Percentiles rank a stretch among this genome's conserved stretches.
Conservation (phyloP, 768 basidiomycete species). For the Suillus brevipes region DNA sequence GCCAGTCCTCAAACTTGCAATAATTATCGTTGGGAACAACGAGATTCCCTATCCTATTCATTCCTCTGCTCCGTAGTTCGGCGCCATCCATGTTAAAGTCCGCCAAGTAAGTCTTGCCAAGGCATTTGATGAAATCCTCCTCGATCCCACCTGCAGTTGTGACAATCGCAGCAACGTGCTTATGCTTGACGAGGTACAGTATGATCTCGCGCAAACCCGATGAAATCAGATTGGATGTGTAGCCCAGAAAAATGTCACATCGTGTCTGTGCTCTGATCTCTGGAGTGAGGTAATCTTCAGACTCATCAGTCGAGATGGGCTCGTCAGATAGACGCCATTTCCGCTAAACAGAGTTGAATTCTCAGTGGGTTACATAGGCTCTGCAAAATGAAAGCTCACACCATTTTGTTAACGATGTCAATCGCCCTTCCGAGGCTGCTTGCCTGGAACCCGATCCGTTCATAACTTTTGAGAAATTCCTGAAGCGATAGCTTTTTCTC, state of each 20-base stretch:
- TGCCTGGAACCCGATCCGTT: constrained; percentile 97
- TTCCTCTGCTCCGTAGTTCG: constrained; percentile 79
- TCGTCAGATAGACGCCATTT: constrained; percentile 90
- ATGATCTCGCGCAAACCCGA: constrained; percentile 95
- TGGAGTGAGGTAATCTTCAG: constrained; percentile 60
- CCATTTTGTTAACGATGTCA: constrained; percentile 92
- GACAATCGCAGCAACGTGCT: constrained; percentile 84
- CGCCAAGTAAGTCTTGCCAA: constrained; percentile 94
- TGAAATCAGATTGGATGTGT: constrained; percentile 98
- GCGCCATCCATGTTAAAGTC: constrained; percentile 93
- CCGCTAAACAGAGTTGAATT: constrained; percentile 47
- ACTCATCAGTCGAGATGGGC: constrained; percentile 66
- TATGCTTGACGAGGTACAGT: constrained; percentile 89
- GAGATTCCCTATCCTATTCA: constrained; percentile 97
- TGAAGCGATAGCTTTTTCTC: constrained; percentile 66
- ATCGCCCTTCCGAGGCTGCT: constrained; percentile 88
- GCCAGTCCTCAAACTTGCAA: constrained; percentile 99
- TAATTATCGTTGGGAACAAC: constrained; percentile 98
- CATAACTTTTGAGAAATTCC: constrained; percentile 74
- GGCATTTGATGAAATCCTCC: constrained; percentile 98
- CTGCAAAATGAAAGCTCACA: constrained; percentile 29
- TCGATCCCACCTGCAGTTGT: constrained; percentile 99
- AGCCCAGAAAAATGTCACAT: constrained; percentile 92
- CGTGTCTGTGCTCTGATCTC: constrained; percentile 67
- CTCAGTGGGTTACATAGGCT: not conserved